Evolutionary conservation across 192 early-diverging fungal genomes (phyloP).

Genomic region (Coemansia sp.): DNA sequence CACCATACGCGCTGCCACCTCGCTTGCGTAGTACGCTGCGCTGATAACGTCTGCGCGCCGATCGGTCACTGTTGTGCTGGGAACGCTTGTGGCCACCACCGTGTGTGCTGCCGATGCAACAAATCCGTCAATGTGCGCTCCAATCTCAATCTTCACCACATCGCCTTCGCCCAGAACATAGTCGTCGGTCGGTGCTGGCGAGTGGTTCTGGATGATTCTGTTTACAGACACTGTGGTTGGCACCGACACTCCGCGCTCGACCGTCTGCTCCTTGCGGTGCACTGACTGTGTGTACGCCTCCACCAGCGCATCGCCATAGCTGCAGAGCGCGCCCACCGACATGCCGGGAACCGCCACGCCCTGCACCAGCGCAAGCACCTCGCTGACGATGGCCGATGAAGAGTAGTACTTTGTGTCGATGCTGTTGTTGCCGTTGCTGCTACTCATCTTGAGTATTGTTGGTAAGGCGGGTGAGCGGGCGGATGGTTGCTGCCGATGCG

Average conservation of each 20-base stretch:
- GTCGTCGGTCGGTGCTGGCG: slow-evolving; percentile 68
- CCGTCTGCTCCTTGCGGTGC: slow-evolving; percentile 58
- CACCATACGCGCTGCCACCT: slow-evolving; percentile 79
- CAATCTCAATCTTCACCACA: slow-evolving; percentile 89
- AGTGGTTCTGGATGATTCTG: slow-evolving; percentile 73
- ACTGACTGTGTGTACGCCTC: slow-evolving; percentile 59
- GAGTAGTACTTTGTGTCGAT: slow-evolving; percentile 37
- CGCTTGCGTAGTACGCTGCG: slow-evolving; percentile 80
- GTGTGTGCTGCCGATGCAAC: slow-evolving; percentile 83
- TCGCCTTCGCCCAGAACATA: slow-evolving; percentile 70
- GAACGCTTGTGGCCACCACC: slow-evolving; percentile 64
- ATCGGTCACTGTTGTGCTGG: slow-evolving; percentile 64
- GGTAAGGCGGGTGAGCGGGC: too few species aligned
- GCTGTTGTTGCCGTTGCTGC: not conserved
- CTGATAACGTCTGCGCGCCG: slow-evolving; percentile 74
- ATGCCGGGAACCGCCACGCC: slow-evolving; percentile 60
- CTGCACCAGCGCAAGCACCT: slow-evolving; percentile 59
- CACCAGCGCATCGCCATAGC: slow-evolving; percentile 67
- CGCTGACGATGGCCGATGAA: slow-evolving; percentile 38
- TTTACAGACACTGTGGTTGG: slow-evolving; percentile 87
- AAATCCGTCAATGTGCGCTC: slow-evolving; percentile 92
- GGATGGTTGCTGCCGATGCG: not conserved
- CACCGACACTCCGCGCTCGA: slow-evolving; percentile 76
- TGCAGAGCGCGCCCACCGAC: slow-evolving; percentile 65
- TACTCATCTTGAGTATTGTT: too few species aligned